Evolutionary conservation across 2,329 filamentous ascomycete species (phyloP).

Genomic region (Aureobasidium sp.): DNA sequence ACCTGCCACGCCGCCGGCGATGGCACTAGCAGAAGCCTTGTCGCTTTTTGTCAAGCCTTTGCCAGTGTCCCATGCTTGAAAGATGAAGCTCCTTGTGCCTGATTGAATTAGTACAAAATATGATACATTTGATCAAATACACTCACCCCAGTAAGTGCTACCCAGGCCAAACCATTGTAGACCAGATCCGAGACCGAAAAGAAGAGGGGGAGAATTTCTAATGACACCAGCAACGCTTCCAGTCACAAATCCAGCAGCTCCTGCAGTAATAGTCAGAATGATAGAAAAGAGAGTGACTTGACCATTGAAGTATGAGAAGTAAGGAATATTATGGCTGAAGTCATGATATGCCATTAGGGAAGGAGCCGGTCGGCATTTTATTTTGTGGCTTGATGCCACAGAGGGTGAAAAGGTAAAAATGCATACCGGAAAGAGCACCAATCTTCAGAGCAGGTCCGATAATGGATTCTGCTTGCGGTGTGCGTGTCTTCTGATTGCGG

Average conservation of each 20-base stretch:
- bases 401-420: not conserved
- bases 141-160: slow-evolving; percentile 62
- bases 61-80: slow-evolving; percentile 27
- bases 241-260: slow-evolving; percentile 58
- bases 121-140: slow-evolving; percentile 24
- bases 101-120: not conserved
- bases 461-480: not conserved
- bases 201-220: slow-evolving; percentile 54
- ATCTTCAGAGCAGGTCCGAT: slow-evolving; percentile 12
- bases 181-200: slow-evolving; percentile 65
- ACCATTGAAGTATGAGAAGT: not conserved
- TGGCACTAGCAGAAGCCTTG: slow-evolving; percentile 56
- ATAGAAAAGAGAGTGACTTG: too few relatives aligned
- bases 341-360: not conserved
- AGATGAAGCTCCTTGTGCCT: slow-evolving; percentile 21
- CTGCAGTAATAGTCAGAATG: slow-evolving; percentile 22
- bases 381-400: not conserved
- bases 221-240: slow-evolving; percentile 44
- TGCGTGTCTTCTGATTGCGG: not conserved
- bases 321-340: too few relatives aligned
- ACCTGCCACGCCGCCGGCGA: slow-evolving; percentile 62
- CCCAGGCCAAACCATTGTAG: slow-evolving; percentile 77
- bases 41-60: slow-evolving; percentile 47
- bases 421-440: slow-evolving; percentile 13
- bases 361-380: not conserved